These are phyloP conservation scores for Cytospora chrysosperma DNA, from an alignment of 2,329 filamentous ascomycete species.

Conservation along the genomic window DNA sequence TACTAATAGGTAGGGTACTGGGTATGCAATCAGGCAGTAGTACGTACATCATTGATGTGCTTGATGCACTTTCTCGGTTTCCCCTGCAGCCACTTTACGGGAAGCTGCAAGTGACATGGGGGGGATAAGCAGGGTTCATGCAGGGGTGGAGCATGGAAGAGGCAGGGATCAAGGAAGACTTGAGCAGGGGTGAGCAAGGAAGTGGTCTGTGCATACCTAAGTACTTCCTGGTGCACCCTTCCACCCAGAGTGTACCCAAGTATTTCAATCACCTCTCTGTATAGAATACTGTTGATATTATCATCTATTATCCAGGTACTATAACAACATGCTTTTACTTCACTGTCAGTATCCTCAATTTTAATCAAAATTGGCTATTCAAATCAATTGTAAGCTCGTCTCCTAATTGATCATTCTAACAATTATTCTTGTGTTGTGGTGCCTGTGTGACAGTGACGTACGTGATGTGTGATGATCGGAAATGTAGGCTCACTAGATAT, in stretches of 20 bases:
- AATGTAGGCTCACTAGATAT: not conserved
- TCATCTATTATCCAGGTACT: no score
- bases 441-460: not conserved
- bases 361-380: not conserved
- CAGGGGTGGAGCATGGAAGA: not conserved
- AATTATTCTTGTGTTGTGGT: not conserved
- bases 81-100: constrained; percentile 13
- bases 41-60: not conserved
- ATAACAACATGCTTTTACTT: no score
- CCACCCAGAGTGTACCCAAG: not conserved
- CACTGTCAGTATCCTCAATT: not conserved
- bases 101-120: constrained; percentile 10
- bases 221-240: no score
- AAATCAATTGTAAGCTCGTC: not conserved
- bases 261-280: no score
- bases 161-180: constrained; percentile 1
- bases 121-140: not conserved
- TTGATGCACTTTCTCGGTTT: not conserved
- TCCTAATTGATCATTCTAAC: not conserved
- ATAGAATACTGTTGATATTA: no score
- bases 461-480: not conserved
- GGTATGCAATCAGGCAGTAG: not conserved
- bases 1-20: no score
- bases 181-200: not conserved
- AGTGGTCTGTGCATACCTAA: not conserved